Evolutionary conservation across 306 rosid genomes (phyloP).

Genomic region (Phaseolus lunatus): DNA sequence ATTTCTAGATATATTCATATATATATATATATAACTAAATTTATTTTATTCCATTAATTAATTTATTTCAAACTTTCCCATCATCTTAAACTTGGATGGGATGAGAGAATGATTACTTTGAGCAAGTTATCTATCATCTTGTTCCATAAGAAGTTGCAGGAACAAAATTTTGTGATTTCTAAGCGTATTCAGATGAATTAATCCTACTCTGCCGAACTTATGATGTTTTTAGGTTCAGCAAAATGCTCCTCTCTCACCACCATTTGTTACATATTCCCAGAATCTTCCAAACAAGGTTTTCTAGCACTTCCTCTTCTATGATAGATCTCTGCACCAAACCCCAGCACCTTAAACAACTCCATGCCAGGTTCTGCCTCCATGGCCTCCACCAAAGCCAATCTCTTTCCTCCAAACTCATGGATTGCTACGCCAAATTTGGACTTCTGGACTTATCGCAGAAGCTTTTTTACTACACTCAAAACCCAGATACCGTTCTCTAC

Average conservation of each 20-base stretch:
- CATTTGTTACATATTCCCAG: slow-evolving; percentile 41
- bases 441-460: slow-evolving; percentile 49
- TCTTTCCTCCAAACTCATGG: slow-evolving; percentile 66
- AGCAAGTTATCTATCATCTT: no score
- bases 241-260: slow-evolving; percentile 47
- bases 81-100: no score
- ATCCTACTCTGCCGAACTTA: background rate
- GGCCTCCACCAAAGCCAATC: slow-evolving; percentile 73
- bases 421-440: slow-evolving; percentile 66
- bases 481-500: slow-evolving; percentile 56
- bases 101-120: no score
- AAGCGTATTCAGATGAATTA: no score
- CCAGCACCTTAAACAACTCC: slow-evolving; percentile 67
- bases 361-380: slow-evolving; percentile 71
- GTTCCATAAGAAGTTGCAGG: no score
- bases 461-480: slow-evolving; percentile 52
- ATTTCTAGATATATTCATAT: no score
- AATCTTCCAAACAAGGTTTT: slow-evolving; percentile 52
- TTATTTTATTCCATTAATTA: no score
- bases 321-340: slow-evolving; percentile 66
- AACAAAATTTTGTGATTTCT: no score
- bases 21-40: no score
- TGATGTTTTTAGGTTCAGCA: background rate
- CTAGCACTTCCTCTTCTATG: slow-evolving; percentile 57
- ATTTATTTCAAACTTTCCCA: no score